These are phyloP conservation scores for Mycosarcoma mackinlayi DNA, from an alignment of 1,284 basidiomycete species.

Conservation along the genomic window DNA sequence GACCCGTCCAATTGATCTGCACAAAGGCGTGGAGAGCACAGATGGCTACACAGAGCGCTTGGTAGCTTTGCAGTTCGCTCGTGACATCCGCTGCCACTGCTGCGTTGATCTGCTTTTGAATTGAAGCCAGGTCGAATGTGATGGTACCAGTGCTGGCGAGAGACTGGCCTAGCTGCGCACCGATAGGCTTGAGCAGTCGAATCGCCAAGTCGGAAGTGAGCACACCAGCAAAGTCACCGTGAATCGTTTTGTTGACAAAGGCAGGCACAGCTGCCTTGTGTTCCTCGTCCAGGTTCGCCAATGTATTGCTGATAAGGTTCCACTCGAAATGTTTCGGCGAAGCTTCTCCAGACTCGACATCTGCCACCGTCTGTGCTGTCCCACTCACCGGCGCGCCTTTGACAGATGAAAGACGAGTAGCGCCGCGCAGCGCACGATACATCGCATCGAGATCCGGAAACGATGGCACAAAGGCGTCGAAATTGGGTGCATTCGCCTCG, in stretches of 20 bases:
- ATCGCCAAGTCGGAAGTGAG: constrained; percentile 59
- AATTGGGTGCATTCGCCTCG: constrained; percentile 32
- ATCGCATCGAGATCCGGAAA: constrained; percentile 48
- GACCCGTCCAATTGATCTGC: constrained; percentile 97
- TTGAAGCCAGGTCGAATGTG: constrained; percentile 17
- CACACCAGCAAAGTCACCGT: constrained; percentile 68
- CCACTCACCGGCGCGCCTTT: not conserved
- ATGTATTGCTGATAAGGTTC: constrained; percentile 47
- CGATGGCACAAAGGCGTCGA: constrained; percentile 40
- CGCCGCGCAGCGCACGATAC: constrained; percentile 30
- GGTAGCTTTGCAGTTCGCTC: constrained; percentile 12
- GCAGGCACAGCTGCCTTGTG: constrained; percentile 22
- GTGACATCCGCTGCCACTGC: constrained; percentile 6
- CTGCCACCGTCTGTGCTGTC: not conserved
- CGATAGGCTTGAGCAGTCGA: constrained; percentile 53
- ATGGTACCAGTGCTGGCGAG: constrained; percentile 22
- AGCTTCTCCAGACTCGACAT: not conserved
- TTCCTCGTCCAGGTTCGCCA: constrained; percentile 23
- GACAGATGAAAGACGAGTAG: constrained; percentile 15
- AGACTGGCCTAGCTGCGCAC: constrained; percentile 19
- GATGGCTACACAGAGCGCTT: constrained; percentile 76
- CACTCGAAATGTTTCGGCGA: constrained; percentile 38
- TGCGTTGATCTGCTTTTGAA: constrained; percentile 26
- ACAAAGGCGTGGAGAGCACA: constrained; percentile 88
- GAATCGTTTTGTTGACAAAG: constrained; percentile 56